Evolutionary conservation across 352 stramenopile species (phyloP).

Genomic region (Elongisporangium prolatum): DNA sequence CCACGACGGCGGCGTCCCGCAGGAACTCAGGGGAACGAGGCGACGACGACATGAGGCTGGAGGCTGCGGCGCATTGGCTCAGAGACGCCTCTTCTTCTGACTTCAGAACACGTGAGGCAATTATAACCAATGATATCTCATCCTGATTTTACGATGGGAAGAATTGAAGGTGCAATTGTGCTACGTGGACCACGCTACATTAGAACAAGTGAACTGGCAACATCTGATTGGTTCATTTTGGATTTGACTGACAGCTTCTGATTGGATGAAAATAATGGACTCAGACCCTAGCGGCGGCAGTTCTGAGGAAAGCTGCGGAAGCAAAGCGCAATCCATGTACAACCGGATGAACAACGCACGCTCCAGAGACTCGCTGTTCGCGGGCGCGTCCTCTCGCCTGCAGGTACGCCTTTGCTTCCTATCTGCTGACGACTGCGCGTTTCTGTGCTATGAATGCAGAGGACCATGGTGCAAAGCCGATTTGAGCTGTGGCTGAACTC

Average conservation of each 20-base stretch:
- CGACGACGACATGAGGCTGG: background rate
- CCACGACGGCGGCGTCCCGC: background rate
- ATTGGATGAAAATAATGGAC: background rate
- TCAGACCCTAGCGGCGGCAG: background rate
- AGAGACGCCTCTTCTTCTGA: background rate
- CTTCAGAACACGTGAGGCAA: background rate
- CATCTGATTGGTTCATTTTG: background rate
- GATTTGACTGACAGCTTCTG: background rate
- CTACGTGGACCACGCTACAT: background rate
- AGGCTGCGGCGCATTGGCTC: background rate
- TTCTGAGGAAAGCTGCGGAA: background rate
- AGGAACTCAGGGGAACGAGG: background rate
- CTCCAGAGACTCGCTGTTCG: conserved; percentile 62
- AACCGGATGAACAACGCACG: conserved; percentile 69
- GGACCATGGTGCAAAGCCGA: background rate
- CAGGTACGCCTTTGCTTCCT: conserved; percentile 23
- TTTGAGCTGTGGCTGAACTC: conserved; percentile 2
- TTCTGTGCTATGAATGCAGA: too few species aligned
- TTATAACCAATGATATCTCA: background rate
- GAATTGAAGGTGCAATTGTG: background rate
- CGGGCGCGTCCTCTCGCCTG: conserved; percentile 37
- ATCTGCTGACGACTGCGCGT: background rate
- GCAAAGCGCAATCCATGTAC: conserved; percentile 41
- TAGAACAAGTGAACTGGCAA: background rate
- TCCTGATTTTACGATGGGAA: background rate